These are phyloP conservation scores for Phytophthora pisi DNA, from an alignment of 352 stramenopile species.

Conservation along the genomic window DNA sequence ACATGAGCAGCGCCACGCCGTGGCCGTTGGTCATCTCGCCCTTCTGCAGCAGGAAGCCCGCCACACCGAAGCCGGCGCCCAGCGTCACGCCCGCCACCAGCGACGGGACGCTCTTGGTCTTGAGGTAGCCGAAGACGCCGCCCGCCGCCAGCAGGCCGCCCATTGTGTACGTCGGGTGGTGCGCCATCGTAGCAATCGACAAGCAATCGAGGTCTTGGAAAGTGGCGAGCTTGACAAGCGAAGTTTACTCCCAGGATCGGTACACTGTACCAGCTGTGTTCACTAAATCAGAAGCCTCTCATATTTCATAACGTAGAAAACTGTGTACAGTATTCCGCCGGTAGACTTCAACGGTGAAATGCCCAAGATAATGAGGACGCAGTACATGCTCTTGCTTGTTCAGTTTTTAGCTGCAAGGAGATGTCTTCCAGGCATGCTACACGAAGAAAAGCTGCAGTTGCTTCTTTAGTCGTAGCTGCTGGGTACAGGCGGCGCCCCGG, in stretches of 20 bases:
- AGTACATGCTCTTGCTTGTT: too few relatives aligned
- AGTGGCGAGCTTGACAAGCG: background rate
- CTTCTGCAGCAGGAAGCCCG: constrained; percentile 81
- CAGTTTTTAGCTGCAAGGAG: too few relatives aligned
- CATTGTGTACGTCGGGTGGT: constrained; percentile 89
- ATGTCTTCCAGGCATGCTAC: too few relatives aligned
- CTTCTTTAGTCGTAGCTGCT: constrained; percentile 30
- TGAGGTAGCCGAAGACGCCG: constrained; percentile 82
- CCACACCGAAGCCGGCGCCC: constrained; percentile 77
- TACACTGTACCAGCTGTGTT: constrained; percentile 14
- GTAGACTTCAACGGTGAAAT: background rate
- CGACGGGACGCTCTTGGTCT: constrained; percentile 80
- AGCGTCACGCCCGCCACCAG: constrained; percentile 84
- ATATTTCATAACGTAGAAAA: background rate
- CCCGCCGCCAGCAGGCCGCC: constrained; percentile 64
- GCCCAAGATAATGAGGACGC: background rate
- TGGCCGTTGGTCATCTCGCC: constrained; percentile 86
- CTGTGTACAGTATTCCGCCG: too few relatives aligned
- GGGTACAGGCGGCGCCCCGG: constrained; percentile 47
- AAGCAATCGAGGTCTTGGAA: background rate
- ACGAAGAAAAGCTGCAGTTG: too few relatives aligned
- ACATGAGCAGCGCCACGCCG: constrained; percentile 78
- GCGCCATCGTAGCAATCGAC: constrained; percentile 44
- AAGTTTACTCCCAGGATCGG: constrained; percentile 8
- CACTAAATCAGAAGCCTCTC: background rate